Evolutionary conservation across 805 yeast species (phyloP), one percentile per base, ranked within the genome.

Genomic region (Metschnikowia hibisci): DNA sequence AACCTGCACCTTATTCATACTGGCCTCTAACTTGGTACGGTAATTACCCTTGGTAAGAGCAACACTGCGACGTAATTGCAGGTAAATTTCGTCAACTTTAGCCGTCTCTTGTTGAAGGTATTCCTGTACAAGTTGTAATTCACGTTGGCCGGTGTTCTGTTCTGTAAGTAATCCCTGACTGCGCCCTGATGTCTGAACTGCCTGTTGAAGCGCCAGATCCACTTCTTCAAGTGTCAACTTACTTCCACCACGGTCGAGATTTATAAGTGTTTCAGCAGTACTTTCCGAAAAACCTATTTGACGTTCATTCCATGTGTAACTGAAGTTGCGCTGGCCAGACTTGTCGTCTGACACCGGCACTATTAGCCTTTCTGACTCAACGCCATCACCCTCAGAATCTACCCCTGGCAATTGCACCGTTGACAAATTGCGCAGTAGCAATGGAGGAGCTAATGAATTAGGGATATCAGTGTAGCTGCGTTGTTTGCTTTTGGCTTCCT

Each of bases 1-100:
- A 14, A 57, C 61, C 18, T 61, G 53, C 20, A 69, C 53, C 38
- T 61, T 58, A 11, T 50, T 45, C 20, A 64, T 54, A 37, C 60
- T 63, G 12, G 43, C 51, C 37, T 57, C 58, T 41, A 68, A 58
- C 26, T 61, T 61, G 5, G 46, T 47, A 23, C 57, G 55, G 48
- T 61, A 64, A 26, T 49, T 50, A 2, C 27, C 41, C 31, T 53
- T 51, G 32, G 64, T 50, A 10, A 33, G 41, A 10, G 41, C 53
- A 6, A 57, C 45, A 41, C 54, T 52, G 7, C 35, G 37, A 22
- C 34, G 40, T 22, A 69, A 49, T 13, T 54, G 48, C n/a, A 40
- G 46, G 12, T 47, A 50, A 12, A 67, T 31, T 11, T 46, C 49
- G 20, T 47, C 43, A 14, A 62, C 61, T 22, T 52, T 39, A 3